These are phyloP conservation scores for Cardamine chenopodiifolia DNA, from an alignment of 345 rosid species.

Conservation along the genomic window DNA sequence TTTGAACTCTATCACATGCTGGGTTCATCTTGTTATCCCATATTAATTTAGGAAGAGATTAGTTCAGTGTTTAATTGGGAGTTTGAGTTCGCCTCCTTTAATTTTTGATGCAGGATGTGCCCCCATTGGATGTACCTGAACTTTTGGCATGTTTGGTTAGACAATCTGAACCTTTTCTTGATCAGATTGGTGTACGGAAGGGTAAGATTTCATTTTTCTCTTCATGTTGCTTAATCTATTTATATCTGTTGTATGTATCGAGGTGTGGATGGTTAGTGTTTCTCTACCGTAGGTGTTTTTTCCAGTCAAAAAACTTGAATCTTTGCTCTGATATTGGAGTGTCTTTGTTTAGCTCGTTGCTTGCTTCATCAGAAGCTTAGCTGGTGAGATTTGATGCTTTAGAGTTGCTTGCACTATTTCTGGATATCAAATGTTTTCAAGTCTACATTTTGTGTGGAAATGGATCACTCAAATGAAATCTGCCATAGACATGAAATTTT, in stretches of 20 bases:
- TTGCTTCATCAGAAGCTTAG: constrained; percentile 14
- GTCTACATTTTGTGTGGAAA: constrained; percentile 12
- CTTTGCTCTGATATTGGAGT: constrained; percentile 2
- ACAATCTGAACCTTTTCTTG: constrained; percentile 88
- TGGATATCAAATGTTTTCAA: too few species aligned
- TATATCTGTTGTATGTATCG: constrained; percentile 5
- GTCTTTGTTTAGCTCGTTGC: constrained; percentile 8
- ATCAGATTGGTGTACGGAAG: constrained; percentile 84
- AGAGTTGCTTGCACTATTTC: neutral
- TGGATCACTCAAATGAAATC: neutral
- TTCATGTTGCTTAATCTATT: neutral
- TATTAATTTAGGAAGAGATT: neutral
- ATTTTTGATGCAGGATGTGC: constrained; percentile 60
- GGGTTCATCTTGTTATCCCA: neutral
- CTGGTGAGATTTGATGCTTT: constrained; percentile 17
- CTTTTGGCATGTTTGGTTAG: constrained; percentile 88
- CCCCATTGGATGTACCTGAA: constrained; percentile 82
- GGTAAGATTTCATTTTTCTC: constrained; percentile 48
- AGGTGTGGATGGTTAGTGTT: constrained; percentile 10
- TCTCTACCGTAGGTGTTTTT: neutral
- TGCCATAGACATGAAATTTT: neutral
- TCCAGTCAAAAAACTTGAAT: neutral
- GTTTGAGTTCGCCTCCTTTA: constrained; percentile 20
- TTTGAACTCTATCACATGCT: neutral
- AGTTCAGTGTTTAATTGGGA: constrained; percentile 1